Evolutionary conservation across 2,329 filamentous ascomycete species (phyloP).

Genomic region (Curvularia spicifera): DNA sequence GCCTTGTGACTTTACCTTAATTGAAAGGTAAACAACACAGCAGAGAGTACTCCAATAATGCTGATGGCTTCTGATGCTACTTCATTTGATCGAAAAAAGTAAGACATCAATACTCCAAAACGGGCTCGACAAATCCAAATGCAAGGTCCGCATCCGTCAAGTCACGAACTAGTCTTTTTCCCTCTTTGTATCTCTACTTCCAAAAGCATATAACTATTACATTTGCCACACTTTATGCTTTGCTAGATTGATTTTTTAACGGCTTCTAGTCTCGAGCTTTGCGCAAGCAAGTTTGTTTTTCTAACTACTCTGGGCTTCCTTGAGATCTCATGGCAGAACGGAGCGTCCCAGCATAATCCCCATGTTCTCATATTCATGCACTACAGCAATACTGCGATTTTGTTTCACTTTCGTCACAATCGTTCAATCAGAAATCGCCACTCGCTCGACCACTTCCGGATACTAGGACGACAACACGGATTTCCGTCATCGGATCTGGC

Average conservation of each 20-base stretch:
- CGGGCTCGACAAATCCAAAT: too few relatives aligned
- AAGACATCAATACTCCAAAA: neutral
- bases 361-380: neutral
- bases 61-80: neutral
- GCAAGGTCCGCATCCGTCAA: too few relatives aligned
- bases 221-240: too few relatives aligned
- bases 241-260: too few relatives aligned
- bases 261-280: neutral
- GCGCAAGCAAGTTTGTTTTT: neutral
- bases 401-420: neutral
- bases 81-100: neutral
- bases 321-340: too few relatives aligned
- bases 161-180: too few relatives aligned
- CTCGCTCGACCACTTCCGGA: neutral
- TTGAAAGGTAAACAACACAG: neutral
- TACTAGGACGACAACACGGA: slow-evolving; percentile 15
- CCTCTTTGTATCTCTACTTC: too few relatives aligned
- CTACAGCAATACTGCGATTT: neutral
- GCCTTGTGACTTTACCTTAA: neutral
- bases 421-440: neutral
- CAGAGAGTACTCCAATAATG: neutral
- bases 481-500: slow-evolving; percentile 25
- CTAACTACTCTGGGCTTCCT: too few relatives aligned
- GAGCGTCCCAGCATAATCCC: neutral
- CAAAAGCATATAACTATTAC: too few relatives aligned